Percentiles rank a stretch among this genome's conserved stretches.
Conservation (phyloP, 495 filamentous ascomycete genomes). For the Niebla homalea region DNA sequence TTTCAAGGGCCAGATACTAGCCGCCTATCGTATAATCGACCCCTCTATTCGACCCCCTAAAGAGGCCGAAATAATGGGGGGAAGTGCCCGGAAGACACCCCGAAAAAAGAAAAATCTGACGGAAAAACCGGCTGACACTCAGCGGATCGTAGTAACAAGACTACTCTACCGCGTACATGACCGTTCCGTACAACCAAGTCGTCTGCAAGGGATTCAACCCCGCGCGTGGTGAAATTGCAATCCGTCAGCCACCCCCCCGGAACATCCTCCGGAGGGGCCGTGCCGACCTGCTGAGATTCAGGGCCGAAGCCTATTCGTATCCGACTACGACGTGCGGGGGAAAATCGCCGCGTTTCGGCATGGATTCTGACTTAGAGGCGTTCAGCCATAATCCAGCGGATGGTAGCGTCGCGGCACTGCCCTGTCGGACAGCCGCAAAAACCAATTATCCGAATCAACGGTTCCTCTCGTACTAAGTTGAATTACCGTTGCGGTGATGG, state of each 20-base stretch:
- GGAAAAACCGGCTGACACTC: constrained; percentile 39
- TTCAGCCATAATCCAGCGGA: constrained; percentile 59
- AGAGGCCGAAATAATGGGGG: too few species aligned
- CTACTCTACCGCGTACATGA: constrained; percentile 51
- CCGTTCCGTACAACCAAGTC: constrained; percentile 43
- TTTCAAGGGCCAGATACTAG: too few species aligned
- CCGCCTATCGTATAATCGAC: too few species aligned
- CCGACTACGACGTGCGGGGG: constrained; percentile 48
- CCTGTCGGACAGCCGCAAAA: constrained; percentile 55
- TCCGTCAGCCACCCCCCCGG: constrained; percentile 27
- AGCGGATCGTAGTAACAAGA: constrained; percentile 52
- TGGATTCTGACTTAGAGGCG: constrained; percentile 58
- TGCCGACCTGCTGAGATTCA: constrained; percentile 37
- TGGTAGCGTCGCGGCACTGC: constrained; percentile 41
- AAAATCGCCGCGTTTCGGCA: constrained; percentile 48
- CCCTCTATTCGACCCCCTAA: too few species aligned
- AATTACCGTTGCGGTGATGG: constrained; percentile 52
- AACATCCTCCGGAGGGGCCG: constrained; percentile 14
- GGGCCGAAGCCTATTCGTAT: constrained; percentile 49
- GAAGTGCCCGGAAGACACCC: too few species aligned
- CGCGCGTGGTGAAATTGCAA: constrained; percentile 49
- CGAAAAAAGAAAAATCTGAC: constrained; percentile 32
- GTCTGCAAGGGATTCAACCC: constrained; percentile 55
- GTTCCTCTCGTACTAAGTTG: constrained; percentile 58
- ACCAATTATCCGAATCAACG: constrained; percentile 54